A percentile compares a stretch with the other conserved stretches of the same genome.
phyloP scores from a whole-genome alignment of 2,329 filamentous ascomycete genomes.

The Aphanocladium album region DNA sequence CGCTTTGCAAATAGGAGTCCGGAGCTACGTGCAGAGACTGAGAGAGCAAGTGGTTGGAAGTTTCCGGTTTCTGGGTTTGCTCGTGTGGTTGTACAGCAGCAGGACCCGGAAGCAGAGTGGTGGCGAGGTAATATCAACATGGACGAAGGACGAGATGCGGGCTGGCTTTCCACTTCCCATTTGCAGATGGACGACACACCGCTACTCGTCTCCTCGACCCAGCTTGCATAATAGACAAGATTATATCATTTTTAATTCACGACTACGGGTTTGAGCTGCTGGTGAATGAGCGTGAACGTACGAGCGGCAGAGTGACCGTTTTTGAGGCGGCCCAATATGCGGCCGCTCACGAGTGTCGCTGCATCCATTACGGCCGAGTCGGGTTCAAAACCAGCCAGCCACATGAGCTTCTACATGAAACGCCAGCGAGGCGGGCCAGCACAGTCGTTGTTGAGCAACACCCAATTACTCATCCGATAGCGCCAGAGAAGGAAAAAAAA shows the following conservation, averaged over 20 bases:
- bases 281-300: too few species aligned
- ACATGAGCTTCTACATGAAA: not conserved
- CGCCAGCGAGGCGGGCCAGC: not conserved
- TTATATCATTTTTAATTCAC: not conserved
- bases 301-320: not conserved
- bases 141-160: not conserved
- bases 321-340: not conserved
- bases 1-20: too few species aligned
- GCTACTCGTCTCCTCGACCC: not conserved
- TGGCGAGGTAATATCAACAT: constrained; percentile 4
- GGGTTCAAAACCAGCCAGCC: not conserved
- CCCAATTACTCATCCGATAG: not conserved
- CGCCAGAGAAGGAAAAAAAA: not conserved
- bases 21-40: not conserved
- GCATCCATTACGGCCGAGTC: not conserved
- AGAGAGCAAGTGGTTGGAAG: not conserved
- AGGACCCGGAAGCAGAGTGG: not conserved
- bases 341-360: not conserved
- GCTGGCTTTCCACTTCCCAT: not conserved
- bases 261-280: too few species aligned
- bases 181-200: not conserved
- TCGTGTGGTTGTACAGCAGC: not conserved
- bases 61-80: not conserved
- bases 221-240: not conserved
- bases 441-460: not conserved